Evolutionary conservation across 495 filamentous ascomycete genomes (phyloP).

Genomic region (Xylaria scruposa): DNA sequence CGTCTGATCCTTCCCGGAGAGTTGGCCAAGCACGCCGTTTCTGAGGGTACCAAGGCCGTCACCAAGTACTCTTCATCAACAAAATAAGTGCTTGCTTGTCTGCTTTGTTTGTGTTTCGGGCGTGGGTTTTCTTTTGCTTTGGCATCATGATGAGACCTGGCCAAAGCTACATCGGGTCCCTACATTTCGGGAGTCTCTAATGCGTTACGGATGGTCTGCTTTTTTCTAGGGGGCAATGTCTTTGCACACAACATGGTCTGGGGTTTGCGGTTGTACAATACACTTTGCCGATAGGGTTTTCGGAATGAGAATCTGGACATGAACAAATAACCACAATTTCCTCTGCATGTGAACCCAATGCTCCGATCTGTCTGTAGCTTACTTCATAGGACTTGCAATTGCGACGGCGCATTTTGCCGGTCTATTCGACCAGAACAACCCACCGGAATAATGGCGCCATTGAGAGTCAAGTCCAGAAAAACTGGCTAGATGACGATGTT

Average conservation of each 20-base stretch:
- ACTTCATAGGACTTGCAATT: not conserved
- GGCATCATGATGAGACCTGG: constrained; percentile 67
- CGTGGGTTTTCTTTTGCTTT: constrained; percentile 62
- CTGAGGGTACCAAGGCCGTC: constrained; percentile 99
- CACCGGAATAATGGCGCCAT: too few species aligned
- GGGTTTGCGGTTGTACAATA: constrained; percentile 84
- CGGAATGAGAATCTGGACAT: constrained; percentile 69
- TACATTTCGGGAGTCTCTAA: constrained; percentile 76
- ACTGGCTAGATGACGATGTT: too few species aligned
- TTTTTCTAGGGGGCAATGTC: constrained; percentile 73
- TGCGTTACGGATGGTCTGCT: constrained; percentile 89
- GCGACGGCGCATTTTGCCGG: too few species aligned
- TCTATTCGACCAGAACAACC: too few species aligned
- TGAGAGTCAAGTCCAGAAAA: too few species aligned
- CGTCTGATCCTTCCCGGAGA: constrained; percentile 97
- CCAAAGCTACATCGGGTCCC: constrained; percentile 59
- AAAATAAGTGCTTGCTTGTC: constrained; percentile 76
- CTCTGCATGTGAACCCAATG: not conserved
- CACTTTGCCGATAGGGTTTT: constrained; percentile 66
- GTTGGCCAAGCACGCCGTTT: constrained; percentile 98
- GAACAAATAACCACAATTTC: constrained; percentile 45
- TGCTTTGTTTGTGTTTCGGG: constrained; percentile 55
- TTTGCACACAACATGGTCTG: constrained; percentile 66
- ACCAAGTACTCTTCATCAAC: constrained; percentile 99
- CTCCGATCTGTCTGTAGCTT: not conserved